These are phyloP conservation scores for Penicillium psychrofluorescens DNA, from an alignment of 495 filamentous ascomycete genomes.

Conservation along the genomic window DNA sequence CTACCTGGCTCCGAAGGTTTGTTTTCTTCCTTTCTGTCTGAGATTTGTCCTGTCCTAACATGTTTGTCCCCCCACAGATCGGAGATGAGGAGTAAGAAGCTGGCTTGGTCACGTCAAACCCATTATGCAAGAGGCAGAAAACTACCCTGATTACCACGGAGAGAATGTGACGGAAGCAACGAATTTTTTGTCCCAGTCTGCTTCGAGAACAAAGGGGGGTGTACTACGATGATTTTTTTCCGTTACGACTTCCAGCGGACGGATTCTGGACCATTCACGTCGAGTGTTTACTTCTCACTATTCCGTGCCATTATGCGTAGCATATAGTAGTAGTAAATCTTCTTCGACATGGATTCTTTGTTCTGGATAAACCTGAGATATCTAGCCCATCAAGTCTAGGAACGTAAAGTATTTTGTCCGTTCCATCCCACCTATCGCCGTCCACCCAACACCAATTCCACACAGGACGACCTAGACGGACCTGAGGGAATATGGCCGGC, in stretches of 20 bases:
- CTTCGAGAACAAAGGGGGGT: not conserved
- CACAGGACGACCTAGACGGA: not conserved
- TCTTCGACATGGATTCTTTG: too few species aligned
- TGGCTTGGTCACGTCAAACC: too few species aligned
- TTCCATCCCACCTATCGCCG: too few species aligned
- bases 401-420: too few species aligned
- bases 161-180: conserved; percentile 24
- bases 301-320: too few species aligned
- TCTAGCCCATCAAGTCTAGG: not conserved
- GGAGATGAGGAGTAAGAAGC: conserved; percentile 77
- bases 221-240: not conserved
- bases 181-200: conserved; percentile 21
- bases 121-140: conserved; percentile 14
- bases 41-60: conserved; percentile 1
- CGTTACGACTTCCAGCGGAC: conserved; percentile 1
- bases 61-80: conserved; percentile 46
- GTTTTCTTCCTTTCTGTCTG: conserved; percentile 9
- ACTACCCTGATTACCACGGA: conserved; percentile 24
- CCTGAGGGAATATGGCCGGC: conserved; percentile 7
- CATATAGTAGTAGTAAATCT: too few species aligned
- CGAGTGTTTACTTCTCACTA: not conserved
- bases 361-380: too few species aligned
- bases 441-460: not conserved
- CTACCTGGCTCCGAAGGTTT: conserved; percentile 95
- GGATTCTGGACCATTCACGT: not conserved